A percentile compares a stretch with the other conserved stretches of the same genome.
Conservation (phyloP, 2,329 filamentous ascomycete genomes). For the Hysterium pulicare region DNA sequence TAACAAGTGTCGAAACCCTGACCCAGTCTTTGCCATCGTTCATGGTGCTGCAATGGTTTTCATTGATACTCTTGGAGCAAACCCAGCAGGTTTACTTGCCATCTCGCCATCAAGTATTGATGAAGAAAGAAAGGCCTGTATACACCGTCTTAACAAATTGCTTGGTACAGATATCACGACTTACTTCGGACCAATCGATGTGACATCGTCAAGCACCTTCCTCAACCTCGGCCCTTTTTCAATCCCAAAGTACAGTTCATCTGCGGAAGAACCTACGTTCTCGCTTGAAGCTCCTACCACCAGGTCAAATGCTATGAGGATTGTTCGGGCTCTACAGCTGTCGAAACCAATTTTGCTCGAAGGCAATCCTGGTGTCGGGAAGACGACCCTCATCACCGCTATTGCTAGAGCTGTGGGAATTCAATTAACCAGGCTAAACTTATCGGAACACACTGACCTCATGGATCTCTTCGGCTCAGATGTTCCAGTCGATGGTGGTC, state of each 20-base stretch:
- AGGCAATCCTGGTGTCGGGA: constrained; percentile 96
- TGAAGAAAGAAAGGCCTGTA: constrained; percentile 67
- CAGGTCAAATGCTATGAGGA: constrained; percentile 81
- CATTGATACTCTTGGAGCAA: constrained; percentile 90
- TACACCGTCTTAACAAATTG: constrained; percentile 67
- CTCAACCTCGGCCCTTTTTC: constrained; percentile 74
- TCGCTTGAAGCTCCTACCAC: constrained; percentile 89
- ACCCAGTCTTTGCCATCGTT: constrained; percentile 55
- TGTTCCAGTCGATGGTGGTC: constrained; percentile 88
- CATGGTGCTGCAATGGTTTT: constrained; percentile 95
- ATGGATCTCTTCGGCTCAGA: constrained; percentile 98
- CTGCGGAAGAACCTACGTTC: constrained; percentile 58
- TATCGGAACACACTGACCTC: constrained; percentile 95
- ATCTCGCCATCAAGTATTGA: constrained; percentile 67
- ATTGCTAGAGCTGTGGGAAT: constrained; percentile 76
- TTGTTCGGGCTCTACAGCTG: constrained; percentile 83
- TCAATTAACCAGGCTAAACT: constrained; percentile 86
- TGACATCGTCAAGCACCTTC: constrained; percentile 52
- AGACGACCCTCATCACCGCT: constrained; percentile 88
- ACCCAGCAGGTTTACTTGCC: constrained; percentile 82
- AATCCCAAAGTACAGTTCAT: constrained; percentile 53
- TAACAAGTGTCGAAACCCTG: constrained; percentile 59
- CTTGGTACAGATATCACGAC: constrained; percentile 60
- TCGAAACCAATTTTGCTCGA: constrained; percentile 90
- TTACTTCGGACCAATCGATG: constrained; percentile 63